Percentiles rank a stretch among this genome's conserved stretches.
These are phyloP conservation scores for Trametes versicolor DNA, from an alignment of 1,284 basidiomycete species.

Conservation along the genomic window DNA sequence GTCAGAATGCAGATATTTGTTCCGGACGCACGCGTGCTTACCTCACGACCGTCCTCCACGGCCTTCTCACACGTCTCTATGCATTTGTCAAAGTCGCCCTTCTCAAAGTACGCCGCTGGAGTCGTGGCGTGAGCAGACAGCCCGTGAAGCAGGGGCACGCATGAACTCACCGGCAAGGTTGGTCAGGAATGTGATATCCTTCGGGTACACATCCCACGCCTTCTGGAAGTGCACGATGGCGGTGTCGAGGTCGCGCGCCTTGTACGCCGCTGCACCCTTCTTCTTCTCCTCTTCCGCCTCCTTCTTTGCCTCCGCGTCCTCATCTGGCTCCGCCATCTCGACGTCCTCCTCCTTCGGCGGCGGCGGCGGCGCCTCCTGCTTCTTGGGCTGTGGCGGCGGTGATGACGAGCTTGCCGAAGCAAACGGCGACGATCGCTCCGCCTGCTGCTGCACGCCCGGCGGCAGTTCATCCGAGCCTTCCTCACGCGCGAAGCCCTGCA, in stretches of 20 bases:
- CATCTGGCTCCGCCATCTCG: constrained; percentile 65
- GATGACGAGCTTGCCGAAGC: constrained; percentile 52
- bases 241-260: constrained; percentile 82
- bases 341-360: constrained; percentile 53
- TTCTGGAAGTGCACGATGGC: constrained; percentile 81
- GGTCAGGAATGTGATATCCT: constrained; percentile 94
- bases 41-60: constrained; percentile 90
- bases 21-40: constrained; percentile 44
- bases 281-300: constrained; percentile 84
- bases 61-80: constrained; percentile 96
- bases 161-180: constrained; percentile 80
- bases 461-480: constrained; percentile 89
- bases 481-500: constrained; percentile 87
- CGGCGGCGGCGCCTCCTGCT: constrained; percentile 46
- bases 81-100: constrained; percentile 90
- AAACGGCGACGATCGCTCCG: constrained; percentile 53
- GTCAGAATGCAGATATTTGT: constrained; percentile 8
- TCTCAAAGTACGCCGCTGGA: constrained; percentile 91
- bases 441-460: constrained; percentile 54
- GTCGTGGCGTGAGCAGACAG: not conserved
- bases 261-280: constrained; percentile 86
- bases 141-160: not conserved
- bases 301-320: constrained; percentile 57
- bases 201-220: constrained; percentile 94
- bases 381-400: constrained; percentile 48